These are phyloP conservation scores for Boletus mariae DNA, from an alignment of 1,284 basidiomycete species.

Conservation along the genomic window DNA sequence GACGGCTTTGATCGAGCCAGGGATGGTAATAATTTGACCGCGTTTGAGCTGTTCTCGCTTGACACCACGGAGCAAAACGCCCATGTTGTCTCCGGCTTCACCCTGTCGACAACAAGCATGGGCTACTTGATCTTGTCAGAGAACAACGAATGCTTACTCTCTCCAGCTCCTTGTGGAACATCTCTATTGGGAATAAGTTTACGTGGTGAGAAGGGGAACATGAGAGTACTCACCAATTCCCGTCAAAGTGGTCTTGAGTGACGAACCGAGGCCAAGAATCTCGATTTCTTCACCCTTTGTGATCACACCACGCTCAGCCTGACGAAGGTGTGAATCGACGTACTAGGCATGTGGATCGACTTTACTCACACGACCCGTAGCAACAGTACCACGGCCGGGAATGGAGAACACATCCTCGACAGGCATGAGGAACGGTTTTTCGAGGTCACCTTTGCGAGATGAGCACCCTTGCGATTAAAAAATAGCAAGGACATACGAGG, in stretches of 20 bases:
- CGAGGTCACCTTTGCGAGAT: constrained; percentile 72
- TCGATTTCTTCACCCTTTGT: constrained; percentile 95
- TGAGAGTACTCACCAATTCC: constrained; percentile 71
- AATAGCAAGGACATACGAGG: constrained; percentile 54
- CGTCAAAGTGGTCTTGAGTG: constrained; percentile 91
- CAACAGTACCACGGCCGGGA: constrained; percentile 97
- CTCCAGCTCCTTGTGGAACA: constrained; percentile 99
- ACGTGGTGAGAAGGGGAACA: neutral
- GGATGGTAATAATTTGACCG: constrained; percentile 88
- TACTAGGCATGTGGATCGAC: neutral
- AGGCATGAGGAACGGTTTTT: constrained; percentile 97
- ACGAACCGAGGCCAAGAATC: constrained; percentile 83
- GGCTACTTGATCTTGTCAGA: neutral
- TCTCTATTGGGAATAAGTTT: constrained; percentile 55
- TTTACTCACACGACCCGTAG: constrained; percentile 75
- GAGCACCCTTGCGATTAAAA: neutral
- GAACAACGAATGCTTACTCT: constrained; percentile 46
- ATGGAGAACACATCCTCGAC: constrained; percentile 99
- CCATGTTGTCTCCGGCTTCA: constrained; percentile 99
- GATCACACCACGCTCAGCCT: constrained; percentile 94
- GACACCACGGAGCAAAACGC: constrained; percentile 92
- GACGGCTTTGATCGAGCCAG: constrained; percentile 91
- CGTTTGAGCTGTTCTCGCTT: constrained; percentile 96
- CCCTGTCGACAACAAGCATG: constrained; percentile 46
- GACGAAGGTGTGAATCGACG: constrained; percentile 8